Conservation (phyloP, 2,329 filamentous ascomycete genomes). For the Lachnellula occidentalis region DNA sequence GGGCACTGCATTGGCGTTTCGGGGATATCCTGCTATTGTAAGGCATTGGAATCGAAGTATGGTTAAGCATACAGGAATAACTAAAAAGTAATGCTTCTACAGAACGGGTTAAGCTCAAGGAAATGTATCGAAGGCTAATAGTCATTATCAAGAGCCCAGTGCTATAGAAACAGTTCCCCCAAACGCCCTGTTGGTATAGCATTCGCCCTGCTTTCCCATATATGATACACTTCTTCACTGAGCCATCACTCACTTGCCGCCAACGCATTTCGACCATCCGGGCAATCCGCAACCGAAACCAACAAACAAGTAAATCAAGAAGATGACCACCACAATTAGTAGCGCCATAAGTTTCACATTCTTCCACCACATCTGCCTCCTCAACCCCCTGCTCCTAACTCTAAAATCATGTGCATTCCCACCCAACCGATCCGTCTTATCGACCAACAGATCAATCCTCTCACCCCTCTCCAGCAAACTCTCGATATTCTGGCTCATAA, state of each 20-base stretch:
- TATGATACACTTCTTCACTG: constrained; percentile 1
- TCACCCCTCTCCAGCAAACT: constrained; percentile 83
- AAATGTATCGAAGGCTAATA: background rate
- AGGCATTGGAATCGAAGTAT: too few relatives aligned
- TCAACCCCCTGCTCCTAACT: constrained; percentile 76
- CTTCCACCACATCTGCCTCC: constrained; percentile 99
- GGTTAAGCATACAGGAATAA: too few relatives aligned
- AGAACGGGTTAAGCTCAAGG: background rate
- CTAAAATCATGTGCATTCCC: constrained; percentile 87
- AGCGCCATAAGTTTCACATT: constrained; percentile 92
- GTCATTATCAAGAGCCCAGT: background rate
- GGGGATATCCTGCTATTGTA: too few relatives aligned
- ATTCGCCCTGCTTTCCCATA: background rate
- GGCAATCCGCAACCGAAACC: constrained; percentile 69
- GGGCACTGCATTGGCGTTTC: too few relatives aligned
- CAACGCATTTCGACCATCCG: constrained; percentile 36
- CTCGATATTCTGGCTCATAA: constrained; percentile 96
- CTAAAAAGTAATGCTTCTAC: too few relatives aligned
- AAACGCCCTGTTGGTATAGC: constrained; percentile 1
- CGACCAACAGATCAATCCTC: constrained; percentile 86
- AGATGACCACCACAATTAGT: constrained; percentile 64
- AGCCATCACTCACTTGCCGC: constrained; percentile 5
- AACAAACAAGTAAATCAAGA: constrained; percentile 65
- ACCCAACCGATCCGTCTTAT: constrained; percentile 91
- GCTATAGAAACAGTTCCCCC: background rate